Base-by-base conservation (phyloP, 2,329 filamentous ascomycete species). In the Didymosphaeria variabile region DNA sequence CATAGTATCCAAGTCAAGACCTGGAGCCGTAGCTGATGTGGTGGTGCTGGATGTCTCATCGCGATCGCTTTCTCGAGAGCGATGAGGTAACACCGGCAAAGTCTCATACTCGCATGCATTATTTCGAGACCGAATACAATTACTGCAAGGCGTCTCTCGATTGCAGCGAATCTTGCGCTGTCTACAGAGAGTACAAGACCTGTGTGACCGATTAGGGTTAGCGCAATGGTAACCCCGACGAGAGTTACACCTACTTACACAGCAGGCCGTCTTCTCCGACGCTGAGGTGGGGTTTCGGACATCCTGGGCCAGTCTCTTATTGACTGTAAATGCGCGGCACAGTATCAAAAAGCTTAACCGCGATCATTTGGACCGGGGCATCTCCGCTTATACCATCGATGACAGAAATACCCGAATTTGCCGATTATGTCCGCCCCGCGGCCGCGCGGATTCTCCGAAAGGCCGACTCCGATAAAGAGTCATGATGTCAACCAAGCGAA, bases 161-260 rank as follows among this genome's bases (percentile, higher is more conserved):
- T 90, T 85, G 69, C 88, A 90, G 50, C 83, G 82, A 60, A 90
- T 85, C 73, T 90, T 90, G 44, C 87, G 85, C 58, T 77, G 82
- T 46, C 87, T 81, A 68, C 88, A 90, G 45, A 86, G 79, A 65
- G 82, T 77, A 70, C 87, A 89, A 1, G 87, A 82, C 17, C 82
- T 86, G 51, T 86, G 51, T 34, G 49, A n/a, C 40, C 49, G 32
- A 31, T 58, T 53, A 13, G 13, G 49, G 58, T 67, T 53, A 67
- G 64, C 44, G 23, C 2, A 4, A 51, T 21, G 10, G 21, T 45
- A 19, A 5, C 15, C 32, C 58, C 21, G 32, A 55, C n/a, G n/a
- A 29, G 32, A 46, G 47, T 26, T 21, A 19, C 34, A 13, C 8
- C n/a, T 10, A 63, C 78, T 60, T 79, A 82, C 82, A 83, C 77